Evolutionary conservation across 1,139 yeast species (phyloP).

Genomic region (Debaryomyces subglobosus): DNA sequence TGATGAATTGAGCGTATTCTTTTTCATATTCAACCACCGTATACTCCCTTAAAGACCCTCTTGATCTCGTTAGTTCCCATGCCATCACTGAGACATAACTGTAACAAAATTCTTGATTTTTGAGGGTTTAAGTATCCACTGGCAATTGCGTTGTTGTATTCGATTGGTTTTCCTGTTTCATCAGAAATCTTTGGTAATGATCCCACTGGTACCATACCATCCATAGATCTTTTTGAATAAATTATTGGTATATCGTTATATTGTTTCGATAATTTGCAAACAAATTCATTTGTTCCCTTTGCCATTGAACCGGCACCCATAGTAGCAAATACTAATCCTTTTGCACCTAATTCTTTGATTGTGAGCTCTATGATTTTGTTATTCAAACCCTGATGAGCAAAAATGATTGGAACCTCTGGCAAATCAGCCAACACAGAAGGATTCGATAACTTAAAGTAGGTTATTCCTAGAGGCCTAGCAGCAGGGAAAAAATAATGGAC

Average conservation of each 20-base stretch:
- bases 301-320: slow-evolving; percentile 74
- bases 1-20: too few species aligned
- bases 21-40: slow-evolving; percentile 19
- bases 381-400: slow-evolving; percentile 64
- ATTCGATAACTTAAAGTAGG: slow-evolving; percentile 35
- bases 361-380: slow-evolving; percentile 49
- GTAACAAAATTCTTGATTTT: slow-evolving; percentile 62
- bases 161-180: slow-evolving; percentile 9
- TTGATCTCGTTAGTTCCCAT: slow-evolving; percentile 45
- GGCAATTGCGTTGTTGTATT: slow-evolving; percentile 36
- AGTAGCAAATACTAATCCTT: slow-evolving; percentile 66
- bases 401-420: slow-evolving; percentile 55
- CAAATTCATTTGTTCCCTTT: slow-evolving; percentile 48
- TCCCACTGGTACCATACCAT: slow-evolving; percentile 52
- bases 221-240: slow-evolving; percentile 69
- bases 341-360: slow-evolving; percentile 42
- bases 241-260: slow-evolving; percentile 53
- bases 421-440: slow-evolving; percentile 21
- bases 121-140: slow-evolving; percentile 73
- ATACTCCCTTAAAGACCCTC: slow-evolving; percentile 50
- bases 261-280: slow-evolving; percentile 33
- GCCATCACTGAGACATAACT: slow-evolving; percentile 54
- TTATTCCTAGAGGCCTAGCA: slow-evolving; percentile 56
- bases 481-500: slow-evolving; percentile 69
- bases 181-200: slow-evolving; percentile 33